These are phyloP conservation scores for Dichomitus squalens DNA, from an alignment of 1,284 basidiomycete species.

Conservation along the genomic window DNA sequence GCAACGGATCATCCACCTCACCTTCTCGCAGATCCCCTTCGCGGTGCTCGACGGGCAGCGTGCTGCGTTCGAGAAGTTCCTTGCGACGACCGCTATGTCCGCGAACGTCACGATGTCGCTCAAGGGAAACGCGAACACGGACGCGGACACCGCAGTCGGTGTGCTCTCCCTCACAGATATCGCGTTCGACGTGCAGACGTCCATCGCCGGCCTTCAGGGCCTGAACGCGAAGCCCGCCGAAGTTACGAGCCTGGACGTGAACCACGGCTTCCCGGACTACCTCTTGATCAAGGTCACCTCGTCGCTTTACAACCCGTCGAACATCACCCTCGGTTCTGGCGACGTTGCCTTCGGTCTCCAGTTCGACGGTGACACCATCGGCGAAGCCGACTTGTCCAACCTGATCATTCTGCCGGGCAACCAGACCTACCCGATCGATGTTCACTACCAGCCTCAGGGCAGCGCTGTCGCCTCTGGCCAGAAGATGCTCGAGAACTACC, in stretches of 20 bases:
- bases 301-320: constrained; percentile 66
- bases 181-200: constrained; percentile 63
- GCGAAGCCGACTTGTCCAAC: constrained; percentile 31
- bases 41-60: constrained; percentile 56
- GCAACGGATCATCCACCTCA: constrained; percentile 62
- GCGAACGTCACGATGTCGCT: constrained; percentile 54
- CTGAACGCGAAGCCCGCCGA: constrained; percentile 61
- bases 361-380: constrained; percentile 44
- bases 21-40: constrained; percentile 66
- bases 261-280: constrained; percentile 67
- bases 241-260: constrained; percentile 68
- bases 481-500: constrained; percentile 67
- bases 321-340: constrained; percentile 69
- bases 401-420: constrained; percentile 60
- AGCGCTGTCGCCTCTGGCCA: constrained; percentile 56
- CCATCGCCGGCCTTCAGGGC: constrained; percentile 70
- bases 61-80: constrained; percentile 61
- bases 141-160: constrained; percentile 75
- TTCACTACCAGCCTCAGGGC: constrained; percentile 68
- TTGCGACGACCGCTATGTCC: constrained; percentile 65
- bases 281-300: constrained; percentile 73
- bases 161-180: constrained; percentile 62
- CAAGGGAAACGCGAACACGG: constrained; percentile 60
- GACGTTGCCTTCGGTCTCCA: constrained; percentile 65
- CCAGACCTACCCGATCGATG: constrained; percentile 56